Percentiles rank a stretch among this genome's conserved stretches.
Conservation (phyloP, 352 stramenopile species). For the Globisporangium spiculum region DNA sequence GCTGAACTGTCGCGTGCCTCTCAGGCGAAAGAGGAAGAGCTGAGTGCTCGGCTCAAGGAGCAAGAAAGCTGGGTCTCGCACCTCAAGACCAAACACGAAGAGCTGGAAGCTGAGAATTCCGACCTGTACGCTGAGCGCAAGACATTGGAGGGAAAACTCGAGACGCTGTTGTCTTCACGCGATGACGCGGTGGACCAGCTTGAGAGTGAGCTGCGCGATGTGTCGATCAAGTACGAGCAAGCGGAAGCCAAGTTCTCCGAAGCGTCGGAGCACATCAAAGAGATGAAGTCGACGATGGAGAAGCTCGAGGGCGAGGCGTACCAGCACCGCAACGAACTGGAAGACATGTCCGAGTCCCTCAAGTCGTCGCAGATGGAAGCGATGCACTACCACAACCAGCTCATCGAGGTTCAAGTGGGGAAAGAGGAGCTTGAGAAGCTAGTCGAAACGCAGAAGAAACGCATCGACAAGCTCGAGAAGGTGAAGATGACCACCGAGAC, state of each 20-base stretch:
- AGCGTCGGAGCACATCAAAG: slow-evolving; percentile 25
- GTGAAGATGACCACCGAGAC: slow-evolving; percentile 82
- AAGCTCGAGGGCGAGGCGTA: slow-evolving; percentile 52
- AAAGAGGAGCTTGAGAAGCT: slow-evolving; percentile 48
- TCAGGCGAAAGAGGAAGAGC: slow-evolving; percentile 27
- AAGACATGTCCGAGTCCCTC: slow-evolving; percentile 49
- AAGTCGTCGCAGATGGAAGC: slow-evolving; percentile 57
- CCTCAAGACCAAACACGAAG: slow-evolving; percentile 25
- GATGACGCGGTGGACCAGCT: slow-evolving; percentile 31
- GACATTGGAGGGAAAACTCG: slow-evolving; percentile 25
- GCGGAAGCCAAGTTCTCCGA: slow-evolving; percentile 15
- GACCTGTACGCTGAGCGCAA: slow-evolving; percentile 30
- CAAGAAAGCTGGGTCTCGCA: slow-evolving; percentile 24
- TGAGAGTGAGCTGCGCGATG: slow-evolving; percentile 23
- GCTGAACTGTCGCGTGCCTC: slow-evolving; percentile 23
- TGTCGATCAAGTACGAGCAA: slow-evolving; percentile 29
- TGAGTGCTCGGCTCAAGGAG: slow-evolving; percentile 24
- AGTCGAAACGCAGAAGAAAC: slow-evolving; percentile 49
- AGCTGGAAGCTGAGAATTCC: slow-evolving; percentile 30
- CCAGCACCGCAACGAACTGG: slow-evolving; percentile 40
- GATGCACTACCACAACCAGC: slow-evolving; percentile 47
- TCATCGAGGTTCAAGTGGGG: slow-evolving; percentile 32
- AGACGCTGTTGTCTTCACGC: slow-evolving; percentile 26
- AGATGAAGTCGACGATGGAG: slow-evolving; percentile 43
- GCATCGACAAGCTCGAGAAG: slow-evolving; percentile 78